These are phyloP conservation scores for Penicillium sp. DNA, from an alignment of 2,329 filamentous ascomycete species.

Conservation along the genomic window DNA sequence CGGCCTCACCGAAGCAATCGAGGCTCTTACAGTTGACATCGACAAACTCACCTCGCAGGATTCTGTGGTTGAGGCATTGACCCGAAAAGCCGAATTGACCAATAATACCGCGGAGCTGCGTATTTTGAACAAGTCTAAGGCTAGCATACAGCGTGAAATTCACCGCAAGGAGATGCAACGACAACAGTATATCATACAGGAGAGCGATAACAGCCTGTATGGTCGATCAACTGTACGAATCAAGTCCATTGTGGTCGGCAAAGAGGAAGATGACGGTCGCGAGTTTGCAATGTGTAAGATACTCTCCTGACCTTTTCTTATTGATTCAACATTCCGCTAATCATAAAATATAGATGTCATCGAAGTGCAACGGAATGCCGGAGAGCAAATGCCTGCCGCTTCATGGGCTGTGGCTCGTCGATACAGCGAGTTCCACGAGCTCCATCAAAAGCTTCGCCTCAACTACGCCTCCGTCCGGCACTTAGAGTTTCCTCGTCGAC, in stretches of 20 bases:
- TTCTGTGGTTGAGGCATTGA: slow-evolving; percentile 82
- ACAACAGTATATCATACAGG: slow-evolving; percentile 94
- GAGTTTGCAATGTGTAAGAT: slow-evolving; percentile 77
- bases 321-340: no score
- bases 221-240: slow-evolving; percentile 85
- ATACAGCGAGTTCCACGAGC: slow-evolving; percentile 94
- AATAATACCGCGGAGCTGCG: slow-evolving; percentile 92
- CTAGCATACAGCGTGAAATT: slow-evolving; percentile 87
- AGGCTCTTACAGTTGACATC: slow-evolving; percentile 80
- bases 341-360: slow-evolving; percentile 60
- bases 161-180: slow-evolving; percentile 89
- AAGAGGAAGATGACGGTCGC: slow-evolving; percentile 85
- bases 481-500: slow-evolving; percentile 83
- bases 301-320: neutral
- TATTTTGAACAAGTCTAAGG: slow-evolving; percentile 87
- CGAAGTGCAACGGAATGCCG: slow-evolving; percentile 82
- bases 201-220: slow-evolving; percentile 95
- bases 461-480: slow-evolving; percentile 82
- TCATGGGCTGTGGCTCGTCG: slow-evolving; percentile 87
- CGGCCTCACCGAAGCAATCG: slow-evolving; percentile 86
- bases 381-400: slow-evolving; percentile 94
- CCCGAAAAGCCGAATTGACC: slow-evolving; percentile 88
- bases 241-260: slow-evolving; percentile 85
- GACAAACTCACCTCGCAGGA: slow-evolving; percentile 84
- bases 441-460: slow-evolving; percentile 80